Percentiles rank a stretch among this genome's conserved stretches.
phyloP scores from a whole-genome alignment of 2,329 filamentous ascomycete species.

The Fusarium sp. region DNA sequence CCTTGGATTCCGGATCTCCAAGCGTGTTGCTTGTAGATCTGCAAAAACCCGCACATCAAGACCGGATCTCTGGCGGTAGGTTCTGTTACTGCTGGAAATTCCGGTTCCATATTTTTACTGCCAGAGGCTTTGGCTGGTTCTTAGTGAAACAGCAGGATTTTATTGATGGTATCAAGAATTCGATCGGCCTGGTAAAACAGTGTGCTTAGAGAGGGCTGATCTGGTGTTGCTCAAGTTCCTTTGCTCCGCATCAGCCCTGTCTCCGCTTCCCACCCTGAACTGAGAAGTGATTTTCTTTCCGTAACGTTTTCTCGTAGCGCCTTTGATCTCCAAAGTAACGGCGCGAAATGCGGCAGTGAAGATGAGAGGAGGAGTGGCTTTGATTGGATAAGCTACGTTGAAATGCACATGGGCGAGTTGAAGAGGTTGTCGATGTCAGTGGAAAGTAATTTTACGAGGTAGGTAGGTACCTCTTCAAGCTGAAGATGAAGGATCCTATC shows the following conservation, averaged over 20 bases:
- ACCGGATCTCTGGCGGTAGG: constrained; percentile 7
- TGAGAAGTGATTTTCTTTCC: constrained; percentile 22
- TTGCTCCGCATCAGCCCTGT: constrained; percentile 38
- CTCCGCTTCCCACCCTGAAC: constrained; percentile 33
- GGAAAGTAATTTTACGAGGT: neutral
- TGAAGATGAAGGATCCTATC: neutral
- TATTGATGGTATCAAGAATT: neutral
- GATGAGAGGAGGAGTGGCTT: constrained; percentile 3
- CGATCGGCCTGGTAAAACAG: neutral
- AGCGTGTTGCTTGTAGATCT: constrained; percentile 4
- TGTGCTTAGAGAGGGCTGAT: neutral
- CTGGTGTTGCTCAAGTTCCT: constrained; percentile 29
- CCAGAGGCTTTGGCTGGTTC: neutral
- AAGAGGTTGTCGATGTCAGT: neutral
- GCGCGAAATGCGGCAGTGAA: constrained; percentile 35
- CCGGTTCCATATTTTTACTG: neutral
- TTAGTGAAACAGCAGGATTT: neutral
- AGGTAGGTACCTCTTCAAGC: neutral
- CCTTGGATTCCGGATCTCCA: constrained; percentile 1
- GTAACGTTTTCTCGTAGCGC: constrained; percentile 21
- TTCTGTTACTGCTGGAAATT: constrained; percentile 4
- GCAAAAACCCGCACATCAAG: neutral
- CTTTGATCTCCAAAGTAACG: constrained; percentile 30
- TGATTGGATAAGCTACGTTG: constrained; percentile 24
- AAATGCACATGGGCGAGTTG: neutral